Base-by-base conservation (phyloP, 148 eudicot genomes). In the Spergularia marina region DNA sequence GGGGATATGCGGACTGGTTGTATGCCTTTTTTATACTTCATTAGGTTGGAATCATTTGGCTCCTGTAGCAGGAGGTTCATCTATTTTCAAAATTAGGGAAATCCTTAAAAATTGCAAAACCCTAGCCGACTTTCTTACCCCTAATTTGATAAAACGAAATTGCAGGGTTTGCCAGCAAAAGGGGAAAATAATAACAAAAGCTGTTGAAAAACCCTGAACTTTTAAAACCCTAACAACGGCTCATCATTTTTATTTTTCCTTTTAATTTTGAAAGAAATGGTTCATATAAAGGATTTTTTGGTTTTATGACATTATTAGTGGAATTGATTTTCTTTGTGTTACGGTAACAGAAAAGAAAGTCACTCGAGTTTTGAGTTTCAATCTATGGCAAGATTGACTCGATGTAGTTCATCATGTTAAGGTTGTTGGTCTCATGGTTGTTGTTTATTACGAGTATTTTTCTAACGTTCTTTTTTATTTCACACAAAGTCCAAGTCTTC, bases 41-140 rank as follows among this genome's bases (percentile, higher is more conserved):
- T 30, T 30, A 30, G 36, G 36, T 30, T 30, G 36, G 1, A 30
- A 30, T 30, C 36, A 44, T 6, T 44, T 6, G 49, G 49, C 49
- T 44, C 49, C 10, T 0, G 49, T 9, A 2, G 49, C 10, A 44
- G 49, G 3, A 44, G 49, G 49, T 44, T 44, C 49, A 44, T 9
- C 10, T 23, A 23, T 23, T 23, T 23, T 23, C 25, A 23, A 44
- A 60, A 66, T 39, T 30, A 41, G 40, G 5, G 51, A 51, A 47
- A 77, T 56, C 30, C 16, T 36, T 44, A 53, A 60, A 61, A 70
- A 70, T 53, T 68, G 41, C 0, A 11, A 81, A 81, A 81, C 84
- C 84, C 84, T 81, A 81, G 84, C 84, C 84, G 84, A 80, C 81
- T 68, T 64, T 47, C 20, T 1, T 18, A 4, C 11, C 17, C 65